Evolutionary conservation across 257 asterid genomes (phyloP).

Genomic region (Lithospermum erythrorhizon): DNA sequence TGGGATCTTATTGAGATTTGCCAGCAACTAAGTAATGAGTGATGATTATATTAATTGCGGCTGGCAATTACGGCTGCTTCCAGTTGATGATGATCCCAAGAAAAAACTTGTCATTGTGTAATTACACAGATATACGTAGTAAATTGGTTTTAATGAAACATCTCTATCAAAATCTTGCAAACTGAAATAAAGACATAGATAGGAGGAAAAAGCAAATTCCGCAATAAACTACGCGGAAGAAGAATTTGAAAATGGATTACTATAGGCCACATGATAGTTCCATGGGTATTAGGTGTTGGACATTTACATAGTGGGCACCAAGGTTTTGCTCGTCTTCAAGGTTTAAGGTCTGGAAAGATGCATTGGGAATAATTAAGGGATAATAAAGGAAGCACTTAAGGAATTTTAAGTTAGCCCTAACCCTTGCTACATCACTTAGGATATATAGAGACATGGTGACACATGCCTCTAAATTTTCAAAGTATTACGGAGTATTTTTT

Average conservation of each 20-base stretch:
- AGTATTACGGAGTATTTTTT: no score
- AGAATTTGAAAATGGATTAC: no score
- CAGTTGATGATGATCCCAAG: slow-evolving; percentile 30
- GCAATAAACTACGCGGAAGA: no score
- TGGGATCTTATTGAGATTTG: slow-evolving; percentile 9
- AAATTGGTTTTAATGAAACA: slow-evolving; percentile 16
- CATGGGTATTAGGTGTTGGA: background rate
- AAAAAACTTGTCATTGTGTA: slow-evolving; percentile 13
- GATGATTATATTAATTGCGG: slow-evolving; percentile 9
- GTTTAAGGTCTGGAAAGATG: background rate
- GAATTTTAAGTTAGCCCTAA: no score
- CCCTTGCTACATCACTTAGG: no score
- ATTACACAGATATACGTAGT: slow-evolving; percentile 11
- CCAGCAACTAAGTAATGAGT: slow-evolving; percentile 5
- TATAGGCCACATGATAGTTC: background rate
- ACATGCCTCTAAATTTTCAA: no score
- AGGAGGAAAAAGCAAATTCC: no score
- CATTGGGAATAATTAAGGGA: no score
- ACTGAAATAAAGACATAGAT: slow-evolving; percentile 16
- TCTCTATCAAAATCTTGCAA: slow-evolving; percentile 17
- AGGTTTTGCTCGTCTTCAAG: background rate
- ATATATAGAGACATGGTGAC: no score
- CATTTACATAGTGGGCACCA: background rate
- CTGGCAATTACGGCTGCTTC: slow-evolving; percentile 1
- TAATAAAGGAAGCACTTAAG: no score